Evolutionary conservation across 1,284 basidiomycete species (phyloP).

Genomic region (Tranzscheliella williamsii): DNA sequence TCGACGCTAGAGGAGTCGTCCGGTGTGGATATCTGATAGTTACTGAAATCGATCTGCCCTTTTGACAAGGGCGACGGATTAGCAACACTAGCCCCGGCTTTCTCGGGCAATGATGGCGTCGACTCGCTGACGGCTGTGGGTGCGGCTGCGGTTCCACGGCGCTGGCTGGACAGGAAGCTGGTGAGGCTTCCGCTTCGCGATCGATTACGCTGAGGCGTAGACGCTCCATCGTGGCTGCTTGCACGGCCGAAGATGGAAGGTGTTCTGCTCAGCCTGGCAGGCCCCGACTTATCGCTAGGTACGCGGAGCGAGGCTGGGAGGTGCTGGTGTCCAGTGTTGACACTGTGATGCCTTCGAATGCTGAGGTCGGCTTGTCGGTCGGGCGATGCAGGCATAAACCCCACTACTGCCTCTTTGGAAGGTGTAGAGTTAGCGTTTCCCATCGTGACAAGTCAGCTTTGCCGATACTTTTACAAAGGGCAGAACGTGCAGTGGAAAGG

Average conservation of each 20-base stretch:
- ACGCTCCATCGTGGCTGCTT: conserved; percentile 38
- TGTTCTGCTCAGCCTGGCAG: conserved; percentile 7
- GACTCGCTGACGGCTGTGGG: conserved; percentile 6
- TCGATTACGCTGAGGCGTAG: conserved; percentile 15
- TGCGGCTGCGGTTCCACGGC: conserved; percentile 23
- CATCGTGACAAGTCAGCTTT: conserved; percentile 11
- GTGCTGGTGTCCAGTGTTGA: conserved; percentile 1
- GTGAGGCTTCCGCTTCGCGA: conserved; percentile 35
- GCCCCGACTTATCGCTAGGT: not conserved
- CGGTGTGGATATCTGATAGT: conserved; percentile 22
- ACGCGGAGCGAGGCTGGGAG: not conserved
- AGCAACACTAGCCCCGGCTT: not conserved
- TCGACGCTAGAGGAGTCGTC: conserved; percentile 13
- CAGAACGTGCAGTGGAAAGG: too few relatives aligned
- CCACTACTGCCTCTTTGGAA: conserved; percentile 6
- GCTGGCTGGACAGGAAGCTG: conserved; percentile 15
- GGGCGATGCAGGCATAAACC: too few relatives aligned
- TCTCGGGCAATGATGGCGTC: conserved; percentile 11
- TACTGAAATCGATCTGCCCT: conserved; percentile 3
- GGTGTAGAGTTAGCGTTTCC: conserved; percentile 32
- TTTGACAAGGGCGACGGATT: not conserved
- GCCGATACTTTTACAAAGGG: too few relatives aligned
- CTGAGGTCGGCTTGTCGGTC: conserved; percentile 3
- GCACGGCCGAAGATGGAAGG: conserved; percentile 32
- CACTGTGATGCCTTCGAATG: conserved; percentile 21